phyloP scores from a whole-genome alignment of 2,329 filamentous ascomycete genomes.

The Trichoderma koningiopsis region DNA sequence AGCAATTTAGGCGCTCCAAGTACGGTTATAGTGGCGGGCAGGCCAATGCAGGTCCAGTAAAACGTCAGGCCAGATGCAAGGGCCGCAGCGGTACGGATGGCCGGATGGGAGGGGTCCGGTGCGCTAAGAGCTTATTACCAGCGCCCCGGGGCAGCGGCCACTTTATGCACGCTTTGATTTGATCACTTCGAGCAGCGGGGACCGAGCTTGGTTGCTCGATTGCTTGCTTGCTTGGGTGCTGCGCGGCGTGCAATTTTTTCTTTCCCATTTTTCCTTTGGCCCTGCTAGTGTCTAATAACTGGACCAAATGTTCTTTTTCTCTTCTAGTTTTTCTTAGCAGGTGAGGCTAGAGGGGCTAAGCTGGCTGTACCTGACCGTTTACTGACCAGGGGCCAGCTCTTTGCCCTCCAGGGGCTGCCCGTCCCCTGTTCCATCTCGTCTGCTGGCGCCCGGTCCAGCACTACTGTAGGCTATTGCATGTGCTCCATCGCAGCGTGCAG shows the following conservation, averaged over 20 bases:
- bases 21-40: slow-evolving; percentile 3
- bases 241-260: not conserved
- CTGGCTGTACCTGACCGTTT: not conserved
- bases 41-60: slow-evolving; percentile 12
- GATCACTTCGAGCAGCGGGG: not conserved
- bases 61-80: not conserved
- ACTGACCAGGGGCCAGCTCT: not conserved
- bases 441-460: not conserved
- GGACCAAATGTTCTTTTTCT: not conserved
- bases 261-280: not conserved
- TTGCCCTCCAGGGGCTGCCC: not conserved
- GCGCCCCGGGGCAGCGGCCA: slow-evolving; percentile 14
- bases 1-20: not conserved
- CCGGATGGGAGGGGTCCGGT: slow-evolving; percentile 17
- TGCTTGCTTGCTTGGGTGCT: not conserved
- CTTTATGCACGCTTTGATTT: slow-evolving; percentile 12
- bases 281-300: not conserved
- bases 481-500: not conserved
- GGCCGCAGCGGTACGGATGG: slow-evolving; percentile 19
- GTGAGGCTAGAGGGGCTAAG: not conserved
- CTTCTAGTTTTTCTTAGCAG: not conserved
- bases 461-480: slow-evolving; percentile 1
- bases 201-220: not conserved
- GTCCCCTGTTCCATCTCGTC: not conserved
- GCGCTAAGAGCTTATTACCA: slow-evolving; percentile 22